Conservation (phyloP, 164 flowering plant species). For the Litsea cubeba region DNA sequence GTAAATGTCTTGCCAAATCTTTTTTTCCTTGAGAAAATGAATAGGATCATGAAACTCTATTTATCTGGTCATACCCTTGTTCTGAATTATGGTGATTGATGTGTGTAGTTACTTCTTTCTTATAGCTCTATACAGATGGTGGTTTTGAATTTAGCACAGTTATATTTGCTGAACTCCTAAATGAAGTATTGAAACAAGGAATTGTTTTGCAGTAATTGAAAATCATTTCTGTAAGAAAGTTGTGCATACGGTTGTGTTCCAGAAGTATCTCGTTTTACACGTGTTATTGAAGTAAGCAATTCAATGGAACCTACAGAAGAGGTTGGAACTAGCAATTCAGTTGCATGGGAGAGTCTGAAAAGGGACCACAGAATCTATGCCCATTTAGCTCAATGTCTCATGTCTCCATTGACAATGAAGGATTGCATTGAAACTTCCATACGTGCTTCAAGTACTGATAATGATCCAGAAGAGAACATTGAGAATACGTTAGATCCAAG, state of each 20-base stretch:
- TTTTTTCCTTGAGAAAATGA: neutral
- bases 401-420: slow-evolving; percentile 10
- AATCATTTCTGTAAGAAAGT: slow-evolving; percentile 54
- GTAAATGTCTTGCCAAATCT: neutral
- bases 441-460: slow-evolving; percentile 89
- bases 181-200: neutral
- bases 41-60: neutral
- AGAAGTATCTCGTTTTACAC: slow-evolving; percentile 33
- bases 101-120: neutral
- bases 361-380: slow-evolving; percentile 60
- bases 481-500: slow-evolving; percentile 59
- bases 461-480: slow-evolving; percentile 68
- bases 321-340: slow-evolving; percentile 21
- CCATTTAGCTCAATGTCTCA: slow-evolving; percentile 39
- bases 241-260: slow-evolving; percentile 62
- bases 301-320: slow-evolving; percentile 14
- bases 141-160: neutral
- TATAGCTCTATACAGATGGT: neutral
- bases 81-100: neutral
- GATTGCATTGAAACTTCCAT: slow-evolving; percentile 49
- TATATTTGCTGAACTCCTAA: neutral
- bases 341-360: slow-evolving; percentile 36
- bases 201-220: slow-evolving; percentile 52
- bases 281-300: slow-evolving; percentile 25
- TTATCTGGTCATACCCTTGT: neutral